These are phyloP conservation scores for Wickerhamiella siamensis DNA, from an alignment of 805 yeast species.

Conservation along the genomic window DNA sequence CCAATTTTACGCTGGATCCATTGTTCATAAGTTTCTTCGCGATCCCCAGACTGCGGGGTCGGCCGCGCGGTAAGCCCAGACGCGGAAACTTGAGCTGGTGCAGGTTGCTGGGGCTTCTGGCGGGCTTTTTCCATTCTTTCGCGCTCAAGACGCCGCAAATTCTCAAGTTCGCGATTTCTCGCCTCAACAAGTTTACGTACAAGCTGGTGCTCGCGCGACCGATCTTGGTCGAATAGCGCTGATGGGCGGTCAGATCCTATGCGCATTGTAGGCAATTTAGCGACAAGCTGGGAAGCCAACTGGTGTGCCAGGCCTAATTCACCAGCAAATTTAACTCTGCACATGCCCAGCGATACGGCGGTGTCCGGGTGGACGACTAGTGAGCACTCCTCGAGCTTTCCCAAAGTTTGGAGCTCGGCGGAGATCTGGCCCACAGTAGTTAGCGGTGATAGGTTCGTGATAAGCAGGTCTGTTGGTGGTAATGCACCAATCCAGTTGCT, in stretches of 20 bases:
- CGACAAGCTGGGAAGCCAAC: neutral
- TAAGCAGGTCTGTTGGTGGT: conserved; percentile 1
- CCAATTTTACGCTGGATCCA: neutral
- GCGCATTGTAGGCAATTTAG: neutral
- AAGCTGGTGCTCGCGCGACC: neutral
- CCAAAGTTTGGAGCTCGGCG: conserved; percentile 1
- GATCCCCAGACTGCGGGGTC: no score
- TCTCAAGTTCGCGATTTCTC: neutral
- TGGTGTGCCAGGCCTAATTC: neutral
- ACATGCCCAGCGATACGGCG: neutral
- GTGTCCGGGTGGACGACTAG: conserved; percentile 1
- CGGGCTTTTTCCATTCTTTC: neutral
- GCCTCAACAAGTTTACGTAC: neutral
- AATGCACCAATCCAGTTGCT: conserved; percentile 3
- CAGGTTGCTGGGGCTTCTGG: neutral
- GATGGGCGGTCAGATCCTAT: neutral
- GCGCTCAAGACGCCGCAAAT: neutral
- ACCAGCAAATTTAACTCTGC: neutral
- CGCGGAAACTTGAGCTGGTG: no score
- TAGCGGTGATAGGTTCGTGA: conserved; percentile 3
- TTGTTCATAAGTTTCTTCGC: neutral
- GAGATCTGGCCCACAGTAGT: conserved; percentile 2
- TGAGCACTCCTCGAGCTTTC: conserved; percentile 4
- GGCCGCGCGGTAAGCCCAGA: no score
- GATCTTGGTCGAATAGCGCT: neutral